phyloP scores from a whole-genome alignment of 306 rosid species.

The Alnus glutinosa region DNA sequence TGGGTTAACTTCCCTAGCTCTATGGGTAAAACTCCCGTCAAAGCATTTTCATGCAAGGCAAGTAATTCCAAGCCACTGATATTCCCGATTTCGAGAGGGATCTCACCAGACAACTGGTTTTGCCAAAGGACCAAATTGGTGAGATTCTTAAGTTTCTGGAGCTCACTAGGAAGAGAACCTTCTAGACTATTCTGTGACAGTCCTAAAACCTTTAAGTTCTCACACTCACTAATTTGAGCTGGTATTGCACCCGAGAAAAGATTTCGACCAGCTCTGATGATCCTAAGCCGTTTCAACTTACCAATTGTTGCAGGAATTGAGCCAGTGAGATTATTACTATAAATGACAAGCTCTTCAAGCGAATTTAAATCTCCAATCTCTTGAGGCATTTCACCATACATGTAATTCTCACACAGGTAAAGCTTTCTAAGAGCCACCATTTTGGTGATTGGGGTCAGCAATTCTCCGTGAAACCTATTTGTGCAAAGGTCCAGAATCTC shows the following conservation, averaged over 20 bases:
- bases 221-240: conserved; percentile 52
- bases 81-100: conserved; percentile 74
- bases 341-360: conserved; percentile 68
- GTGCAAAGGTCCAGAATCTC: conserved; percentile 74
- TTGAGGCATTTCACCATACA: conserved; percentile 48
- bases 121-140: conserved; percentile 66
- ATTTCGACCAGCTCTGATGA: conserved; percentile 68
- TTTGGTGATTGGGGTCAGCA: conserved; percentile 42
- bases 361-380: conserved; percentile 56
- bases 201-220: conserved; percentile 62
- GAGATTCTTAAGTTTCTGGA: conserved; percentile 65
- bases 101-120: conserved; percentile 55
- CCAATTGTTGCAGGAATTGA: conserved; percentile 55
- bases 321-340: conserved; percentile 70
- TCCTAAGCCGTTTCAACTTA: conserved; percentile 56
- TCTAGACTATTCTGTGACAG: conserved; percentile 65
- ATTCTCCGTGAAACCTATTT: conserved; percentile 65
- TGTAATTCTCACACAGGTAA: conserved; percentile 68
- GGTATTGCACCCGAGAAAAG: conserved; percentile 61
- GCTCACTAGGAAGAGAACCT: conserved; percentile 64
- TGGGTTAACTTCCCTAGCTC: conserved; percentile 56
- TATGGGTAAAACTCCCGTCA: conserved; percentile 49
- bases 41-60: conserved; percentile 63
- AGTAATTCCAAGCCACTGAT: conserved; percentile 56
- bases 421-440: conserved; percentile 54